Conservation (phyloP, 352 stramenopile species). For the Albugo laibachii region DNA sequence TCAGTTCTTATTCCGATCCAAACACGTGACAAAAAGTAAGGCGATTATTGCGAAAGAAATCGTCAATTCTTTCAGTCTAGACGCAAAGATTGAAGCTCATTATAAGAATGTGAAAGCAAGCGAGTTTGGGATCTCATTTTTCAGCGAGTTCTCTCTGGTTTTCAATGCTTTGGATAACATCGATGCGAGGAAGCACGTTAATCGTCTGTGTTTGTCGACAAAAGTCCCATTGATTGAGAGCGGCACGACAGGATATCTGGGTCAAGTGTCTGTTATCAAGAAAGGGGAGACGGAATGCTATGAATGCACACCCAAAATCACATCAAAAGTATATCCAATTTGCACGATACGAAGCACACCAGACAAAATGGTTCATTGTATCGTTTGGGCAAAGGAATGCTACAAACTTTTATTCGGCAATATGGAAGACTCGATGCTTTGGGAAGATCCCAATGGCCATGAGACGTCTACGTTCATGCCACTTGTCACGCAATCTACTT, state of each 20-base stretch:
- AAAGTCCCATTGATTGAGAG: slow-evolving; percentile 87
- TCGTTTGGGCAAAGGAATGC: slow-evolving; percentile 94
- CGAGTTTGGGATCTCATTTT: slow-evolving; percentile 87
- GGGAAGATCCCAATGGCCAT: slow-evolving; percentile 57
- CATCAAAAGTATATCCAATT: slow-evolving; percentile 98
- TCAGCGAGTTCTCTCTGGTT: slow-evolving; percentile 93
- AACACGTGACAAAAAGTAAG: slow-evolving; percentile 97
- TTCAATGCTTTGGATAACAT: slow-evolving; percentile 99
- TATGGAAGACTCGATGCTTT: slow-evolving; percentile 89
- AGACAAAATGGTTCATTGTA: slow-evolving; percentile 98
- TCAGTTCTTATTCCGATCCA: slow-evolving; percentile 97
- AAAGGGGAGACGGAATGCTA: slow-evolving; percentile 97
- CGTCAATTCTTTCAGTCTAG: slow-evolving; percentile 76
- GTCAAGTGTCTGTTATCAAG: slow-evolving; percentile 95
- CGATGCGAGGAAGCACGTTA: slow-evolving; percentile 96
- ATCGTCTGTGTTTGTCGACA: slow-evolving; percentile 91
- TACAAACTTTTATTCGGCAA: slow-evolving; percentile 80
- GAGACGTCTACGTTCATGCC: slow-evolving; percentile 79
- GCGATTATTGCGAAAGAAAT: slow-evolving; percentile 73
- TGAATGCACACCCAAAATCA: slow-evolving; percentile 91
- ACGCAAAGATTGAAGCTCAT: slow-evolving; percentile 79
- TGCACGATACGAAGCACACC: slow-evolving; percentile 99
- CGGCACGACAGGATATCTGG: slow-evolving; percentile 96
- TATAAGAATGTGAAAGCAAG: slow-evolving; percentile 95
- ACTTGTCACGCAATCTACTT: slow-evolving; percentile 23